Evolutionary conservation across 305 asterid species (phyloP).

Genomic region (Fraxinus greggii): DNA sequence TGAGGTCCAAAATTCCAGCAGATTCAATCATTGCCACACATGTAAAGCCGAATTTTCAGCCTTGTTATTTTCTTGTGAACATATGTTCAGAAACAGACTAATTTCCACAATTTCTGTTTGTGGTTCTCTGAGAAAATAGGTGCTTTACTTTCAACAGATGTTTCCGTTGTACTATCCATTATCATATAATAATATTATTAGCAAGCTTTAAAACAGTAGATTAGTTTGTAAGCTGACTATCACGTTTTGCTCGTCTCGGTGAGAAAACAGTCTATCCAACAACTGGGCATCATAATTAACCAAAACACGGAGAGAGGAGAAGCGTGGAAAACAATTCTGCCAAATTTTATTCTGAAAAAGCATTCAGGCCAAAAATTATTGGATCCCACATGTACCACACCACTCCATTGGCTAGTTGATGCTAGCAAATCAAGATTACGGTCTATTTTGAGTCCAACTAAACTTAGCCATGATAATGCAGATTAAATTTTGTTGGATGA

Average conservation of each 20-base stretch:
- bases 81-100: background rate
- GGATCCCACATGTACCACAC: background rate
- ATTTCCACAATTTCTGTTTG: background rate
- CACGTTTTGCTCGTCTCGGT: background rate
- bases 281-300: background rate
- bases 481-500: background rate
- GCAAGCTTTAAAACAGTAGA: background rate
- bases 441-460: background rate
- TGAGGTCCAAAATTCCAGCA: background rate
- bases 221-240: background rate
- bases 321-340: background rate
- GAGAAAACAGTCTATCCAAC: background rate
- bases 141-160: background rate
- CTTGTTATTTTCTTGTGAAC: background rate
- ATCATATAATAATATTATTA: background rate
- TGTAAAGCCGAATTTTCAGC: background rate
- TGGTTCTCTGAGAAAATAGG: background rate
- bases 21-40: background rate
- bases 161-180: background rate
- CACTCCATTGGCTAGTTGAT: background rate
- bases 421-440: background rate
- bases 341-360: background rate
- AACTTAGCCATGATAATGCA: background rate
- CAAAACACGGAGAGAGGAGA: background rate
- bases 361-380: background rate